Evolutionary conservation across 2,329 filamentous ascomycete species (phyloP), one percentile per base, ranked within the genome.

Genomic region (Penicillium sclerotiorum): DNA sequence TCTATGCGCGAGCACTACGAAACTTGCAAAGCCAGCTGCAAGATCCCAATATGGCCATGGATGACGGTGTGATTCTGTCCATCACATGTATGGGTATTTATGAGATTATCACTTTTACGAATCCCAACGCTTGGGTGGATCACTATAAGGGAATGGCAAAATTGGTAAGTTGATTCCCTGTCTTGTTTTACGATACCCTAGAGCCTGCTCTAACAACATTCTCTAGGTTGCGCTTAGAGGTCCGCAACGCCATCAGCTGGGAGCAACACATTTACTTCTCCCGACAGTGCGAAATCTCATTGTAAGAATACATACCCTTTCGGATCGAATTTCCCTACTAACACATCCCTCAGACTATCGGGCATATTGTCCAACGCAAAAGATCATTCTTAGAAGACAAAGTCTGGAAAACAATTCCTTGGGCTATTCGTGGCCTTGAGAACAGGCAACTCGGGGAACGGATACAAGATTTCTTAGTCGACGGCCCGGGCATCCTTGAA

Each of bases 371-470:
- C 15, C 45, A 56, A 13, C 50, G 53, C 6, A 56, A 58, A 45
- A 48, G 37, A 21, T 56, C 48, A n/a, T 56, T 58, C 13, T 38
- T 58, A 8, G 56, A 52, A 39, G 30, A 44, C 2, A 32, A 12
- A 11, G 48, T 49, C 12, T 56, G 56, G 53, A 58, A 56, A 46
- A 56, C 44, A 11, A 48, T 56, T 6, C 53, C 50, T 1, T 56
- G 53, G 50, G 50, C 22, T 3, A 32, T 47, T 13, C 15, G 18
- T 6, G 56, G 53, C 8, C 15, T 49, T 12, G 15, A 52, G 8
- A 20, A 53, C 7, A 54, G 50, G n/a, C n/a, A 25, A 23, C 36
- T 4, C 32, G 53, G 0, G 7, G 50, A 53, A 8, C 8, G 35
- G 6, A 40, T 58, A 2, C 46, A 52, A 6, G 56, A 56, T 13